Conservation (phyloP, 2,329 filamentous ascomycete species). For the Colletotrichum truncatum region DNA sequence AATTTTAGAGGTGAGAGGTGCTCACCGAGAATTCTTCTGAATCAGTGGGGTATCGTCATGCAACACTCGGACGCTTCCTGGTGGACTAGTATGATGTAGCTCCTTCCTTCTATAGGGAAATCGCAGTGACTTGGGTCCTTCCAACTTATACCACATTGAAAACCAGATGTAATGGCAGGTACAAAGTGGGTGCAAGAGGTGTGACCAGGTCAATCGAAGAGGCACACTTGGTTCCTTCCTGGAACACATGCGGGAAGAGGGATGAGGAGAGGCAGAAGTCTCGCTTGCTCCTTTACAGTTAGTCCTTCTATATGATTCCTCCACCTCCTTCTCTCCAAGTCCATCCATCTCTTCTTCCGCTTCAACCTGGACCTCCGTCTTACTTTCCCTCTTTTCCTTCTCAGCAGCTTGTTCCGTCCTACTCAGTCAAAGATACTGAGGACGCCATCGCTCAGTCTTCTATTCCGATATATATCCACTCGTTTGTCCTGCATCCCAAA, state of each 20-base stretch:
- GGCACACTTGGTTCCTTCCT: background rate
- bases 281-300: too few species aligned
- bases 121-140: background rate
- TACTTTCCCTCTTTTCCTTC: background rate
- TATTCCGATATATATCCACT: background rate
- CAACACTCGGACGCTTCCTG: too few species aligned
- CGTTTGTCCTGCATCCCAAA: background rate
- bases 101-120: background rate
- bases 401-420: background rate
- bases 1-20: too few species aligned
- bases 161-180: background rate
- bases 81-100: too few species aligned
- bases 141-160: background rate
- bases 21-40: too few species aligned
- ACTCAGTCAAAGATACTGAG: background rate
- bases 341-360: background rate
- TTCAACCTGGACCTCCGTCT: background rate
- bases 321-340: background rate
- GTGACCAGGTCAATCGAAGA: background rate
- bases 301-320: conserved; percentile 22
- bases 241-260: too few species aligned
- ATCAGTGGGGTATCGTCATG: too few species aligned
- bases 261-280: too few species aligned
- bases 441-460: background rate
- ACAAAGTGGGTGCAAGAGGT: background rate